Base-by-base conservation (phyloP, 129 eudicot species). In the Tagetes erecta region DNA sequence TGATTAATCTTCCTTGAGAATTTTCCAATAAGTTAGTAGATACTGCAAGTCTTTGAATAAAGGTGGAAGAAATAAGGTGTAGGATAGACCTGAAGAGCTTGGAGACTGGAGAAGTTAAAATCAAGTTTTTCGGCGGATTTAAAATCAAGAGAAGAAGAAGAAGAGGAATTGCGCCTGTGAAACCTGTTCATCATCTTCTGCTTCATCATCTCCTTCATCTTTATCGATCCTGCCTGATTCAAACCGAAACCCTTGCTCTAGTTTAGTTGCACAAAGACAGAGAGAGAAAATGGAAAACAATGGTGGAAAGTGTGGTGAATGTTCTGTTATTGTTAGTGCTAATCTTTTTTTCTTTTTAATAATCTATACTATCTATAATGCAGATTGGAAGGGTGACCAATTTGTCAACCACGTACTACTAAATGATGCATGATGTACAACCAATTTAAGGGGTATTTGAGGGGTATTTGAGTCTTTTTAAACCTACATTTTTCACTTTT, bases 21-120 rank as follows among this genome's bases (percentile, higher is more conserved):
- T 11, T 47, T 36, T 30, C 46, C 50, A 30, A 38, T 30, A 53
- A 35, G 13, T 65, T 30, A 3, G 35, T 46, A 41, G 42, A 72
- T 56, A 20, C 27, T 6, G 3, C 5, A 27, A 55, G 20, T 20
- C 35, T 8, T 5, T 34, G 35, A 10, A 6, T 36, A 63, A 0
- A 63, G 8, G 9, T 36, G 39, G 10, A 62, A 38, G 5, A 35
- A 75, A 51, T 51, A 20, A 20, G 27, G 50, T 44, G 35, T 35
- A 39, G 11, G 27, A 46, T 34, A 47, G 4, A 89, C 96, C 91
- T 89, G 91, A 65, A 86, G 80, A 73, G 91, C 91, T 77, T 89
- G 87, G 80, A 89, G 80, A 69, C 85, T 86, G 77, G 86, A 82
- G 82, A 89, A 86, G 37, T 65, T 84, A 78, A 89, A 89, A 59